phyloP scores from a whole-genome alignment of 139 green algal species.

The Mesotaenium endlicherianum region DNA sequence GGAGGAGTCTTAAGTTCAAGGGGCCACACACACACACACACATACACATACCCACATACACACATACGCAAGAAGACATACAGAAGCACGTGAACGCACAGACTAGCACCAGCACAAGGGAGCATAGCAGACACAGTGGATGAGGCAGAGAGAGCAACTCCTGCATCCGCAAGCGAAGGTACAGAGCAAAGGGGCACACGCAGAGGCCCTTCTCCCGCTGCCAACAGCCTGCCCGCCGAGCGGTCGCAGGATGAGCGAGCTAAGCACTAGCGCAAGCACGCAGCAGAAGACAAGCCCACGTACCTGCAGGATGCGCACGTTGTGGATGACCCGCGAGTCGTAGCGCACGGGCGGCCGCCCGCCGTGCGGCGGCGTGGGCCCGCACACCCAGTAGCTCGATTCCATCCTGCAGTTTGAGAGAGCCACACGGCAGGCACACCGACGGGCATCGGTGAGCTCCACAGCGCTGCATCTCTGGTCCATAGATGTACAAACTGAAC shows the following conservation, averaged over 20 bases:
- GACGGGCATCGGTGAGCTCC: not conserved
- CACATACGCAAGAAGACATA: too few species aligned
- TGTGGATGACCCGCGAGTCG: constrained; percentile 1
- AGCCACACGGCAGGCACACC: not conserved
- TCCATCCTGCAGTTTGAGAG: constrained; percentile 6
- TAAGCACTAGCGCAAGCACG: too few species aligned
- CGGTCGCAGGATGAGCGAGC: too few species aligned
- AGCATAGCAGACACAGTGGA: not conserved
- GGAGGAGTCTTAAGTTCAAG: not conserved
- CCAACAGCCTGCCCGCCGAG: too few species aligned
- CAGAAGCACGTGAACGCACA: too few species aligned
- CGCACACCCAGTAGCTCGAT: constrained; percentile 35
- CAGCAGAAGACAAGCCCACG: too few species aligned
- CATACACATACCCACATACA: too few species aligned
- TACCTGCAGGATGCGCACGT: constrained; percentile 24
- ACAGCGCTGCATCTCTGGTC: not conserved
- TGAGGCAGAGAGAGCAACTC: not conserved
- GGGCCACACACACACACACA: too few species aligned
- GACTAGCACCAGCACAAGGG: too few species aligned
- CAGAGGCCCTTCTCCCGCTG: too few species aligned
- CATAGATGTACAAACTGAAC: not conserved
- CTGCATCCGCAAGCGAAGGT: too few species aligned
- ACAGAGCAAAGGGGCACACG: too few species aligned
- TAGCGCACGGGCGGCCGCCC: not conserved
- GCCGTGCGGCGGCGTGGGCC: not conserved